Conservation (phyloP, 192 early-diverging fungal genomes). For the Coemansia sp. region DNA sequence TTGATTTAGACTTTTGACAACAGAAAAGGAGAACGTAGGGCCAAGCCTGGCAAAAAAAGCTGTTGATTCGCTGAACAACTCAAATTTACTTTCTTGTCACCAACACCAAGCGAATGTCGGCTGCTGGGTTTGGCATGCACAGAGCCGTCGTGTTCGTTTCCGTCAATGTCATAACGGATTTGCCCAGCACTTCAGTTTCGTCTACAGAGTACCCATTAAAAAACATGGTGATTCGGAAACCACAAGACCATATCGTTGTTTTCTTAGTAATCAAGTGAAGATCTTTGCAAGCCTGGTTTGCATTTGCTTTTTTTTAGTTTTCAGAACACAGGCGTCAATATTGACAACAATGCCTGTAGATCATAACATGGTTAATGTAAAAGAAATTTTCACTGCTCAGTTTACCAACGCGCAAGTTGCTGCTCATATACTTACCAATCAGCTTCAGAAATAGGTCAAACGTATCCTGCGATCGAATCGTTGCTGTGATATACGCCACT, state of each 20-base stretch:
- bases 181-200: conserved; percentile 38
- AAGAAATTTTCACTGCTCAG: too few species aligned
- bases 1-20: background rate
- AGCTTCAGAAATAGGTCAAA: conserved; percentile 42
- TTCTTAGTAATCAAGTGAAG: background rate
- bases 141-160: conserved; percentile 33
- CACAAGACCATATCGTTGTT: background rate
- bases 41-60: too few species aligned
- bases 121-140: conserved; percentile 35
- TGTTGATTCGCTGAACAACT: too few species aligned
- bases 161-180: conserved; percentile 44
- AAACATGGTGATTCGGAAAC: background rate
- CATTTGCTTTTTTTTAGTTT: too few species aligned
- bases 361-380: too few species aligned
- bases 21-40: background rate
- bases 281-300: too few species aligned
- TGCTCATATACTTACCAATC: conserved; percentile 23
- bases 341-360: too few species aligned
- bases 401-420: too few species aligned
- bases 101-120: conserved; percentile 44
- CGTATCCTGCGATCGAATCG: conserved; percentile 41
- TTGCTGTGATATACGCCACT: conserved; percentile 42
- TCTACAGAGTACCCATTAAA: conserved; percentile 18
- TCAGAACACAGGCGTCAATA: too few species aligned
- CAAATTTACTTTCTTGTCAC: conserved; percentile 39